Conservation (phyloP, 139 green algal genomes). For the Dunaliella primolecta region DNA sequence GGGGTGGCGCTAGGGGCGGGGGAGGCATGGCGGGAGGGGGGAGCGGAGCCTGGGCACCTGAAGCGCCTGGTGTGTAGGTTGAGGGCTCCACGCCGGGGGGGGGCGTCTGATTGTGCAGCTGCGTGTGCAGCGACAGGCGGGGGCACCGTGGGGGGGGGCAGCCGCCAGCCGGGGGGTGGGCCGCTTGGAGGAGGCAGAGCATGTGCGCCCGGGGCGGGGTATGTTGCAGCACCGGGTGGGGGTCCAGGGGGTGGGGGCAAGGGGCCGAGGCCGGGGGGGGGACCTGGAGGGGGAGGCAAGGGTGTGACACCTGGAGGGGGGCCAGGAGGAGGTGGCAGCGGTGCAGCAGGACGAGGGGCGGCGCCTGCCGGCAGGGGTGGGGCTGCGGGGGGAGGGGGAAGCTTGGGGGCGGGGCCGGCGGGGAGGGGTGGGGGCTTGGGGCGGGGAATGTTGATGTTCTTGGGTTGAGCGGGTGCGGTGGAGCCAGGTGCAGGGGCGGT, state of each 20-base stretch:
- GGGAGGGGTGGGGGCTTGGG: conserved; percentile 65
- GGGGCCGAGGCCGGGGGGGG: conserved; percentile 13
- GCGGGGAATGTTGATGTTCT: conserved; percentile 34
- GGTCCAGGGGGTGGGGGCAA: conserved; percentile 15
- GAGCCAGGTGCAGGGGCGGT: conserved; percentile 2
- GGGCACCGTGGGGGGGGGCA: conserved; percentile 12
- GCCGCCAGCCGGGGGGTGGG: conserved; percentile 29
- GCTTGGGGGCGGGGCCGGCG: conserved; percentile 44
- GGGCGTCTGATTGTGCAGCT: not conserved
- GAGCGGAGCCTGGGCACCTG: not conserved
- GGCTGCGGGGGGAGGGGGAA: conserved; percentile 35
- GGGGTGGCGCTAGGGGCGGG: conserved; percentile 31
- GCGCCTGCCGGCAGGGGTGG: conserved; percentile 34
- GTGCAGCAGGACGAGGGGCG: not conserved
- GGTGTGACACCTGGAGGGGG: conserved; percentile 1
- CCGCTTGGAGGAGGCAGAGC: conserved; percentile 33
- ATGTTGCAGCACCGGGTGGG: conserved; percentile 10
- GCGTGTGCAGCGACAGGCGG: not conserved
- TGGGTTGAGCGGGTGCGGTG: not conserved
- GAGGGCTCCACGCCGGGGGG: not conserved
- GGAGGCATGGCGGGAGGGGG: conserved; percentile 39
- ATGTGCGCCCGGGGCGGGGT: not conserved
- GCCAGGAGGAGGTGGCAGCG: conserved; percentile 4
- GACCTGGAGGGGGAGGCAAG: conserved; percentile 13
- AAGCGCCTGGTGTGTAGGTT: not conserved